Evolutionary conservation across 2,329 filamentous ascomycete species (phyloP), one percentile per base, ranked within the genome.

Genomic region (Talaromyces sp.): DNA sequence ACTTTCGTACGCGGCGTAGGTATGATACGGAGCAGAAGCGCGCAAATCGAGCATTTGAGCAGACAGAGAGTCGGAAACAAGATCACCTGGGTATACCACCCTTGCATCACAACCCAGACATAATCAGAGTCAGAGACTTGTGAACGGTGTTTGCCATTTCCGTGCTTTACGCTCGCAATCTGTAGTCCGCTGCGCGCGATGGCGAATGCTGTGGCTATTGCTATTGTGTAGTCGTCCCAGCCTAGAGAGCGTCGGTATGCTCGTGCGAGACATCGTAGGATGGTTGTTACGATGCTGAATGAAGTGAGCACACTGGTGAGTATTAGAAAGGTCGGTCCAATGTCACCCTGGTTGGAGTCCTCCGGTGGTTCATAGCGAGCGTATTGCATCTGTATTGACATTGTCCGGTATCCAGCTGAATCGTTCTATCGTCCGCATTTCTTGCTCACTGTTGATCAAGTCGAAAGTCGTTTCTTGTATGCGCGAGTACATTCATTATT

Each of bases 271-370:
- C 46, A 58, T 12, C 56, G 56, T 3, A 58, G 46, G 14, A 43
- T 31, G 27, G 56, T 58, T 7, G 46, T 51, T 1, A 51, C n/a
- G 29, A 52, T 11, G 10, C 46, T 51, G 1, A 38, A 27, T 41
- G 48, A 21, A 9, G 56, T 58, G 31, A 58, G 31, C 11, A 58
- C 38, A 17, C 56, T 51, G 14, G 56, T 58, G 11, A 58, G 43
- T 27, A 58, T 27, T 17, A 58, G 29, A 31, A 58, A 24, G 4
- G 43, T 14, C 5, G 43, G 19, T 10, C 43, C 43, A 46, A 46
- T 46, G 43, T 46, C n/a, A 10, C 5, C 19, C 21, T 3, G 3
- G 43, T 24, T 12, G 10, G 19, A 46, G 43, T 46, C 43, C 19
- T 46, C n/a, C 9, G 3, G 9, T 17, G 43, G 17, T 21, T 46